Base-by-base conservation (phyloP, 2,329 filamentous ascomycete genomes). In the Scopulariopsis brevicaulis region DNA sequence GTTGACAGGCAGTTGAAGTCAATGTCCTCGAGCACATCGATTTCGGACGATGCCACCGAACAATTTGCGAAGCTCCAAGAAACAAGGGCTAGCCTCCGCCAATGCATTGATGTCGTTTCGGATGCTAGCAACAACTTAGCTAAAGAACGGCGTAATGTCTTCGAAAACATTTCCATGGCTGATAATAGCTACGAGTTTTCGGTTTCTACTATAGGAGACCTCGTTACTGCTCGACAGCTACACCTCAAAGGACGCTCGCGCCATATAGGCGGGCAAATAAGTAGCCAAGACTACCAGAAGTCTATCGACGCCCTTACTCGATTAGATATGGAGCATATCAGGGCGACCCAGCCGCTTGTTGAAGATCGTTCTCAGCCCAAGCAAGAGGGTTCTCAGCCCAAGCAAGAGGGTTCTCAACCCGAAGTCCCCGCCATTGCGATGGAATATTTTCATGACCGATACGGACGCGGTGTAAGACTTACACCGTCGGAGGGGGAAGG, bases 161-260 rank as follows among this genome's bases (percentile, higher is more conserved):
- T 65, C 28, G 65, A 66, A 56, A 64, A 66, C 24, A 61, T 64
- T n/a, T 64, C 62, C 1, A 58, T 66, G 57, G 43, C 58, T 15
- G 62, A 63, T 1, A 65, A 61, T 43, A 62, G 59, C 32, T 65
- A 66, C 37, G 62, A 60, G 37, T 60, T 66, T 56, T 59, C 62
- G 5, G 62, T 66, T 46, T 66, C 63, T 8, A 66, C 64, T 25
- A 58, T 66, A 0, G 64, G 63, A 22, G 64, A 66, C 14, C 61
- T 66, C 10, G 62, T 66, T 34, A 46, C 59, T 11, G 64, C 64
- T 10, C 54, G 64, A 34, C 61, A 60, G 43, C 57, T 65, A 35
- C 64, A 64, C n/a, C 51, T 65, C 34, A 37, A 14, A 37, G 34
- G 34, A 37, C 34, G 34, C 14, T 37, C 34, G 34, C 34, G 34